Conservation (phyloP, 352 stramenopile genomes). For the Phytophthora citricola region DNA sequence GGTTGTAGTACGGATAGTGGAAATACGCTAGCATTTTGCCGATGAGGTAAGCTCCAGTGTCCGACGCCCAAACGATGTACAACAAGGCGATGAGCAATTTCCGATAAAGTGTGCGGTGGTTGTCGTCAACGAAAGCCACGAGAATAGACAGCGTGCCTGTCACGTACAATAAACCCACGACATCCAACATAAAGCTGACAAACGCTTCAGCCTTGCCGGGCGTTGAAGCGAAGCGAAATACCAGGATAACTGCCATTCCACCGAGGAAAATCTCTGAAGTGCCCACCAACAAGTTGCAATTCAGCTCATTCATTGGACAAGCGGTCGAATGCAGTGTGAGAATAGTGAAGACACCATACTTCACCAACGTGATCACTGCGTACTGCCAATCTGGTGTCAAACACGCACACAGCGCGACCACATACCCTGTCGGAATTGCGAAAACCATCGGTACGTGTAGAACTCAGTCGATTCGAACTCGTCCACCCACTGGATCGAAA, state of each 20-base stretch:
- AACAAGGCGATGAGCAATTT: constrained; percentile 68
- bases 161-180: constrained; percentile 62
- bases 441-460: constrained; percentile 54
- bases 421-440: constrained; percentile 37
- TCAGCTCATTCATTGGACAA: constrained; percentile 60
- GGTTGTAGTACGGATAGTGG: constrained; percentile 82
- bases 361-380: constrained; percentile 44
- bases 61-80: constrained; percentile 75
- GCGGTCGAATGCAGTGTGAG: constrained; percentile 58
- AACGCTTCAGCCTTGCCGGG: constrained; percentile 31
- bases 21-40: constrained; percentile 88
- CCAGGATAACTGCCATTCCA: constrained; percentile 44
- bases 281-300: constrained; percentile 40
- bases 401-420: constrained; percentile 49
- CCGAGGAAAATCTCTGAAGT: constrained; percentile 44
- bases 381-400: constrained; percentile 56
- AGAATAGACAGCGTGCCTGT: constrained; percentile 54
- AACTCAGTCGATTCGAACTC: constrained; percentile 54
- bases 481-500: constrained; percentile 38
- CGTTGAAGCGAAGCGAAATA: constrained; percentile 50
- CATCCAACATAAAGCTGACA: constrained; percentile 59
- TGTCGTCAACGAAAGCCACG: constrained; percentile 63
- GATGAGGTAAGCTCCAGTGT: constrained; percentile 94
- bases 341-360: constrained; percentile 52
- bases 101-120: constrained; percentile 52